A percentile compares a stretch with the other conserved stretches of the same genome.
phyloP scores from a whole-genome alignment of 225 moss, liverwort and hornwort genomes.

The Takakia lepidozioides region DNA sequence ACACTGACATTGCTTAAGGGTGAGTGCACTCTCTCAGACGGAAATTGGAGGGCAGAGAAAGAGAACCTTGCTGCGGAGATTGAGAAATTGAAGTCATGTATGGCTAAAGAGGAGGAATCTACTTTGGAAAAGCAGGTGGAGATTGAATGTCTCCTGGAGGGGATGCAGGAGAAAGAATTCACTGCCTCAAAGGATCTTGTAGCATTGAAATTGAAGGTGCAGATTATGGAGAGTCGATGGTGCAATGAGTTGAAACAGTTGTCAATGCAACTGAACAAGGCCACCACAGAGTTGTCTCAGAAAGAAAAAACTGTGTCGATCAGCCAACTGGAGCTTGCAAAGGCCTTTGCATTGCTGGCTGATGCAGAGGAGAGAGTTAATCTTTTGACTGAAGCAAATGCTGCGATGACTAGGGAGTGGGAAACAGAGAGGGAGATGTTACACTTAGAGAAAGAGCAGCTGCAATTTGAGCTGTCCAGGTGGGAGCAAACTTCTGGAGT shows the following conservation, averaged over 20 bases:
- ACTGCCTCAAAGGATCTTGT: no score
- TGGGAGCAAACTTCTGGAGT: slow-evolving; percentile 39
- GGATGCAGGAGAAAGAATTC: slow-evolving; percentile 9
- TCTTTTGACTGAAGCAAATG: slow-evolving; percentile 16
- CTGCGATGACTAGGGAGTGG: slow-evolving; percentile 10
- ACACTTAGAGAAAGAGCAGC: slow-evolving; percentile 21
- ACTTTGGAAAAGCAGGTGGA: slow-evolving; percentile 12
- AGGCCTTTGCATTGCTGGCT: slow-evolving; percentile 23
- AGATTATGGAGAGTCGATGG: slow-evolving; percentile 33
- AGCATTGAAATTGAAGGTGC: slow-evolving; percentile 23
- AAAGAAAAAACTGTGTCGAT: slow-evolving; percentile 12
- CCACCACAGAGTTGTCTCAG: slow-evolving; percentile 23
- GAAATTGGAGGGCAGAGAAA: slow-evolving; percentile 25
- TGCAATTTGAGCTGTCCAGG: slow-evolving; percentile 21
- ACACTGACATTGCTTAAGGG: slow-evolving; percentile 24
- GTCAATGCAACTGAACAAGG: slow-evolving; percentile 12
- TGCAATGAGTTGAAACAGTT: slow-evolving; percentile 33
- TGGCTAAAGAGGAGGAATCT: slow-evolving; percentile 15
- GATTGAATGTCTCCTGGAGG: slow-evolving; percentile 12
- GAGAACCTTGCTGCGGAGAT: slow-evolving; percentile 16
- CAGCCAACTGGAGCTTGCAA: slow-evolving; percentile 18
- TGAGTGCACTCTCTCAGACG: slow-evolving; percentile 24
- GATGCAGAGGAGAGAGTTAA: slow-evolving; percentile 29
- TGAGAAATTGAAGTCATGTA: slow-evolving; percentile 21
- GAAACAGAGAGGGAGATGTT: slow-evolving; percentile 6